Percentiles rank a stretch among this genome's conserved stretches.
Conservation (phyloP, 441 rosid species). For the Dalechampia spathulata region DNA sequence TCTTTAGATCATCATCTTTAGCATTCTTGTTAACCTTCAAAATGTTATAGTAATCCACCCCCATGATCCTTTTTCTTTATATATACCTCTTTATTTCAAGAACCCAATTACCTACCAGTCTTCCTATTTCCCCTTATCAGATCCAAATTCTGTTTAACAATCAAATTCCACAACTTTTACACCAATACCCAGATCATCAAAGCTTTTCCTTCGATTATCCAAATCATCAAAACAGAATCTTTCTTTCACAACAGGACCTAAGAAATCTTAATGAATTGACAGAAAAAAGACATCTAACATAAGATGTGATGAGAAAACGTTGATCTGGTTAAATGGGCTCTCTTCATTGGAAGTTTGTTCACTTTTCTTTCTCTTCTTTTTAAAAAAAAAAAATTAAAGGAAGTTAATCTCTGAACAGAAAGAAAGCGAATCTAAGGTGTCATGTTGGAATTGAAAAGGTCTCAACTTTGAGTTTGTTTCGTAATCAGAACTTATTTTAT, state of each 20-base stretch:
- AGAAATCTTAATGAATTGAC: too few species aligned
- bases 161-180: background rate
- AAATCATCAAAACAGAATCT: background rate
- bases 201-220: background rate
- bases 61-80: too few species aligned
- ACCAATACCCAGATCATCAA: constrained; percentile 14
- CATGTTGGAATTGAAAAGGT: background rate
- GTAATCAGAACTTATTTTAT: background rate
- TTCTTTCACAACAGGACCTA: background rate
- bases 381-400: too few species aligned
- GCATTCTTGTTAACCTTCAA: constrained; percentile 70
- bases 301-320: background rate
- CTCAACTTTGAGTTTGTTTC: background rate
- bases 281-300: too few species aligned
- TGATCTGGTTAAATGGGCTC: background rate
- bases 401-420: background rate
- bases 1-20: constrained; percentile 86
- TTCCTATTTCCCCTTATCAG: background rate
- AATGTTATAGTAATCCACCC: constrained; percentile 71
- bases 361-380: too few species aligned
- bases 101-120: background rate
- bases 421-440: constrained; percentile 2
- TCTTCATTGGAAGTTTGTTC: too few species aligned
- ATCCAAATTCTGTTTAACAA: background rate
- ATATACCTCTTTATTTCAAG: background rate